phyloP scores from a whole-genome alignment of 179 eudicot genomes.

The Drosera spatulata region DNA sequence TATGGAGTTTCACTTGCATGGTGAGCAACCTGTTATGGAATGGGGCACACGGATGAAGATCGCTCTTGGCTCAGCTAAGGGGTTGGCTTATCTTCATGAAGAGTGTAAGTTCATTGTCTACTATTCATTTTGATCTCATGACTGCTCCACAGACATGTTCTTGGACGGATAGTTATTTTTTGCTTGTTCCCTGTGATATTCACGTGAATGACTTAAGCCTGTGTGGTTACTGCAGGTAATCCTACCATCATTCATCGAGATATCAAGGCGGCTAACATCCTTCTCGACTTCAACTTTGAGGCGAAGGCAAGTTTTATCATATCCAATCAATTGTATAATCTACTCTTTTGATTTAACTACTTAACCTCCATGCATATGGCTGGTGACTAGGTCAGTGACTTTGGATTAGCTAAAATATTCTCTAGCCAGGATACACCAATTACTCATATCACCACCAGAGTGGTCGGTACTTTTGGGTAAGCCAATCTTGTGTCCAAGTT shows the following conservation, averaged over 20 bases:
- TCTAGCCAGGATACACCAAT: conserved; percentile 50
- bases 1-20: conserved; percentile 44
- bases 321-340: background rate
- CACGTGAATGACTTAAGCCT: no score
- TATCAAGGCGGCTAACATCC: conserved; percentile 86
- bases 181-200: background rate
- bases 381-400: conserved; percentile 73
- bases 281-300: conserved; percentile 74
- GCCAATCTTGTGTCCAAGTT: background rate
- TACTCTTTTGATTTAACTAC: no score
- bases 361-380: no score
- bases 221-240: conserved; percentile 44
- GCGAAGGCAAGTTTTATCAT: conserved; percentile 44
- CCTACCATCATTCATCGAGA: conserved; percentile 91
- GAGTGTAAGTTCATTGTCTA: conserved; percentile 52
- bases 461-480: conserved; percentile 97
- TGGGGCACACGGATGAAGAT: conserved; percentile 42
- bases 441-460: conserved; percentile 69
- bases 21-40: conserved; percentile 34
- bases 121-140: background rate
- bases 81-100: conserved; percentile 68
- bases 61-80: conserved; percentile 44
- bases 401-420: conserved; percentile 86
- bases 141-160: background rate
- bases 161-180: background rate